Percentiles rank a stretch among this genome's conserved stretches.
Conservation (phyloP, 306 rosid genomes). For the Vicia villosa region DNA sequence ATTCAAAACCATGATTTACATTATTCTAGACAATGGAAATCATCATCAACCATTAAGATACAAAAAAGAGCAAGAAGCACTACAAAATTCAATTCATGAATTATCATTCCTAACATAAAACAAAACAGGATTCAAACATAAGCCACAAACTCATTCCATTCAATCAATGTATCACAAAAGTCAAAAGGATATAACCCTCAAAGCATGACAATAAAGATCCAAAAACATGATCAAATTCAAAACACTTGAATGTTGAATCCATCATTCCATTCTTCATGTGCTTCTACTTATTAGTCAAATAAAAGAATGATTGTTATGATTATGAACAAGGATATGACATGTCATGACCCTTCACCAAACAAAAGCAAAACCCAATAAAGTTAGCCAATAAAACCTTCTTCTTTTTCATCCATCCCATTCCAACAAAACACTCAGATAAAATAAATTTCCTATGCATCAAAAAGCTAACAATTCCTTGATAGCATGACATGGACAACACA, state of each 20-base stretch:
- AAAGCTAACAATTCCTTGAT: constrained; percentile 1
- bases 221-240: constrained; percentile 8
- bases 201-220: constrained; percentile 7
- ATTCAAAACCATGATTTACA: not conserved
- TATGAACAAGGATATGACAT: not conserved
- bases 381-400: constrained; percentile 13
- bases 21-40: not conserved
- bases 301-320: constrained; percentile 12
- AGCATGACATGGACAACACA: constrained; percentile 7
- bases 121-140: not conserved
- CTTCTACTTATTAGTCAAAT: constrained; percentile 26
- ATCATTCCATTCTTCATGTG: constrained; percentile 18
- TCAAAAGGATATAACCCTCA: constrained; percentile 14
- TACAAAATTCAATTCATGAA: not conserved
- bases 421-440: not conserved
- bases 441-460: not conserved
- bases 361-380: constrained; percentile 3
- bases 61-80: not conserved
- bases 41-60: not conserved
- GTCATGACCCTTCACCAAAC: constrained; percentile 26
- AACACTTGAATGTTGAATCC: constrained; percentile 18
- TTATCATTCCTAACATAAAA: constrained; percentile 13
- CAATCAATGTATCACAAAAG: constrained; percentile 12
- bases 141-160: not conserved
- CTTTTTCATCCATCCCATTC: not conserved